These are phyloP conservation scores for Populus hybrid DNA, from an alignment of 441 rosid species.

Conservation along the genomic window DNA sequence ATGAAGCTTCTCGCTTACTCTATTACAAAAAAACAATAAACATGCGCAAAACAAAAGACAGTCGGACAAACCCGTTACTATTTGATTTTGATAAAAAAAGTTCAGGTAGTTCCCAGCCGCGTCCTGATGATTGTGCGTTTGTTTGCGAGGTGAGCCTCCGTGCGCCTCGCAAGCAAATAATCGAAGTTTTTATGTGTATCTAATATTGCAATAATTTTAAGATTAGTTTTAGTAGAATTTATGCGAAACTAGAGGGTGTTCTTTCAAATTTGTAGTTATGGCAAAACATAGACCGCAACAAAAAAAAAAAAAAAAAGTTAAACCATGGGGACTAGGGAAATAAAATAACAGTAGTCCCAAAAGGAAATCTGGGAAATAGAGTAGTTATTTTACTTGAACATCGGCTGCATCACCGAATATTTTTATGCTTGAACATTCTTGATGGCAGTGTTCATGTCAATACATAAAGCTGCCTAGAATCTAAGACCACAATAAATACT, in stretches of 20 bases:
- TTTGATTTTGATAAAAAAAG: neutral
- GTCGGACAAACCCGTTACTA: neutral
- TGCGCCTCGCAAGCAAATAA: too few species aligned
- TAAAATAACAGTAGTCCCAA: neutral
- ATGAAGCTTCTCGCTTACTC: neutral
- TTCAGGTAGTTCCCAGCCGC: neutral
- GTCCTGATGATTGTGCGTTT: too few species aligned
- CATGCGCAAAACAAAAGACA: neutral
- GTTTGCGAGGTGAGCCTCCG: too few species aligned
- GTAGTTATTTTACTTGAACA: neutral
- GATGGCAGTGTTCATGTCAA: constrained; percentile 27
- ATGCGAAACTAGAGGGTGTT: too few species aligned
- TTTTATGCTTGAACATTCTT: constrained; percentile 33
- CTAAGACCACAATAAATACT: neutral
- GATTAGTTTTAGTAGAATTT: too few species aligned
- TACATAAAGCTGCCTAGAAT: constrained; percentile 1
- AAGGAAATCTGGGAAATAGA: constrained; percentile 16
- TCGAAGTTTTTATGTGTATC: too few species aligned
- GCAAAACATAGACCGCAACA: too few species aligned
- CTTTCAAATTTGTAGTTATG: too few species aligned
- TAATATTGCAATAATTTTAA: too few species aligned
- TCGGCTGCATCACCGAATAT: constrained; percentile 12
- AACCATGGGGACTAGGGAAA: neutral
- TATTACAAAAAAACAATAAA: neutral
- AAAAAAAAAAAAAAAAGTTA: neutral